phyloP scores from a whole-genome alignment of 768 basidiomycete genomes.

The Macrocybe gigantea region DNA sequence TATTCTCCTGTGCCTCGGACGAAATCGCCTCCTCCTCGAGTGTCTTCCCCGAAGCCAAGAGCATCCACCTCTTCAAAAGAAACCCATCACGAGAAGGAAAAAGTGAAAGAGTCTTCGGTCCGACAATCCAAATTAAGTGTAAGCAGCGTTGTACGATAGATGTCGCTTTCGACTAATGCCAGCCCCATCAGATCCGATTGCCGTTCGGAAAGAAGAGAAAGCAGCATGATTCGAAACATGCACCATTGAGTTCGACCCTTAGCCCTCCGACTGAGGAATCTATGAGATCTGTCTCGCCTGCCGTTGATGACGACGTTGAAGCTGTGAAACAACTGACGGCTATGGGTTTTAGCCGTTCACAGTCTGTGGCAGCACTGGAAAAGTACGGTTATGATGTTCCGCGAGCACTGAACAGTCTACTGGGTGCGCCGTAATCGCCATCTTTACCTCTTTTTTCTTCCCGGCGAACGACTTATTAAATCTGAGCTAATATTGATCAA shows the following conservation, averaged over 20 bases:
- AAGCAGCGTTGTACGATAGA: conserved; percentile 23
- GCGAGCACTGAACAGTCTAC: conserved; percentile 69
- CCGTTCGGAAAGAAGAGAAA: conserved; percentile 79
- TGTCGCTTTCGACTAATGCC: conserved; percentile 1
- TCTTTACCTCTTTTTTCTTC: conserved; percentile 3
- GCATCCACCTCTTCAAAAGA: conserved; percentile 57
- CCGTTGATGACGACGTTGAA: conserved; percentile 66
- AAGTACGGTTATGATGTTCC: conserved; percentile 77
- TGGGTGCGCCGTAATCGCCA: conserved; percentile 28
- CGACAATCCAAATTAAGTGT: conserved; percentile 76
- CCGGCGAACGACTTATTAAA: neutral
- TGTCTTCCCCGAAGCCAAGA: conserved; percentile 53
- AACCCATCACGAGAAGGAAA: conserved; percentile 33
- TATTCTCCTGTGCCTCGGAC: conserved; percentile 37
- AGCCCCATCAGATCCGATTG: conserved; percentile 53
- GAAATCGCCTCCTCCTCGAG: conserved; percentile 45
- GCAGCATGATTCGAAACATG: conserved; percentile 40
- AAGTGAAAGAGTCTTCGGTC: conserved; percentile 46
- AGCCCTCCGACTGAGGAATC: conserved; percentile 42
- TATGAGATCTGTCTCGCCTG: conserved; percentile 37
- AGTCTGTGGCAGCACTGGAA: conserved; percentile 83
- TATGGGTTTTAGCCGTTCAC: conserved; percentile 87
- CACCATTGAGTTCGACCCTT: conserved; percentile 32
- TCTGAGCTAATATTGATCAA: no score
- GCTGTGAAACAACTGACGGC: conserved; percentile 72